Percentiles rank a stretch among this genome's conserved stretches.
Conservation (phyloP, 1,139 yeast species). For the Eremothecium sinecaudum region DNA sequence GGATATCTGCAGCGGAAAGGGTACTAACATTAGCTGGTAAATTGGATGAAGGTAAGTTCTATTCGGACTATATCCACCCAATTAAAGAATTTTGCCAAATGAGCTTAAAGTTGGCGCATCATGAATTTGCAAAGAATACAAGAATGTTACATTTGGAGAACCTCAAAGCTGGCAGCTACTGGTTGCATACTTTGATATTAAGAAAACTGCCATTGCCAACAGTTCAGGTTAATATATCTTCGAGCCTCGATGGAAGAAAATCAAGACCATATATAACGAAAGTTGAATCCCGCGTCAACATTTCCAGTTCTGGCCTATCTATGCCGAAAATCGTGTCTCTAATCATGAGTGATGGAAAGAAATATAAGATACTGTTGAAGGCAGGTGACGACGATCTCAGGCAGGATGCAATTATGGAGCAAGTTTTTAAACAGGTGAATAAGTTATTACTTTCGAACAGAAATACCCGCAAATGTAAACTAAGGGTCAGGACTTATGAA, state of each 20-base stretch:
- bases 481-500: slow-evolving; percentile 72
- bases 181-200: slow-evolving; percentile 44
- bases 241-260: slow-evolving; percentile 32
- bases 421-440: slow-evolving; percentile 84
- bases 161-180: slow-evolving; percentile 40
- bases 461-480: slow-evolving; percentile 45
- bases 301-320: slow-evolving; percentile 78
- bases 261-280: slow-evolving; percentile 39
- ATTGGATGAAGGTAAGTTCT: slow-evolving; percentile 18
- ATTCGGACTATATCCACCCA: slow-evolving; percentile 31
- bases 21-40: slow-evolving; percentile 36
- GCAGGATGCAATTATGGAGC: slow-evolving; percentile 97
- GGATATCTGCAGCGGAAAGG: slow-evolving; percentile 43
- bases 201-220: slow-evolving; percentile 65
- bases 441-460: slow-evolving; percentile 49
- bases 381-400: slow-evolving; percentile 86
- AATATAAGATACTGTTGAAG: slow-evolving; percentile 56
- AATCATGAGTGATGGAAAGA: slow-evolving; percentile 46
- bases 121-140: slow-evolving; percentile 34
- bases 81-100: slow-evolving; percentile 44
- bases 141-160: slow-evolving; percentile 34
- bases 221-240: slow-evolving; percentile 35
- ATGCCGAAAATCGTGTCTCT: slow-evolving; percentile 69
- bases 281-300: slow-evolving; percentile 39
- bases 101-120: slow-evolving; percentile 44